phyloP scores from a whole-genome alignment of 2,329 filamentous ascomycete species.

The Aspergillus thermomutatus region DNA sequence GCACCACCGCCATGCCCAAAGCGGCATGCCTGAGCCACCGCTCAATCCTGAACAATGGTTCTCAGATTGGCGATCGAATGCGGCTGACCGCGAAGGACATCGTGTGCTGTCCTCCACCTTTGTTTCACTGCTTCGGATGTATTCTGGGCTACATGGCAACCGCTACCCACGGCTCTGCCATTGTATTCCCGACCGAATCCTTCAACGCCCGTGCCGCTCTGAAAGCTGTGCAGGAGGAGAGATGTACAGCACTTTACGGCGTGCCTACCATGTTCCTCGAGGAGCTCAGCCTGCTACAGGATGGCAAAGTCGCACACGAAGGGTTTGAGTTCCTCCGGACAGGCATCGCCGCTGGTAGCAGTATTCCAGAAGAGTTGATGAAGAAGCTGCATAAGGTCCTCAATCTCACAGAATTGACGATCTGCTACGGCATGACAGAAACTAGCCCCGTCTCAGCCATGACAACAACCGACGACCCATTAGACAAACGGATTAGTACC shows the following conservation, averaged over 20 bases:
- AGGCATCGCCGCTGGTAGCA: slow-evolving; percentile 86
- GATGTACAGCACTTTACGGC: slow-evolving; percentile 72
- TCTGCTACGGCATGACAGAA: slow-evolving; percentile 97
- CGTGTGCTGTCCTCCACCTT: slow-evolving; percentile 60
- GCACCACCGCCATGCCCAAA: slow-evolving; percentile 88
- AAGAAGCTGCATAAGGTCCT: slow-evolving; percentile 63
- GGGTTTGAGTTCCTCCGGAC: slow-evolving; percentile 69
- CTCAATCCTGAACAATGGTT: slow-evolving; percentile 89
- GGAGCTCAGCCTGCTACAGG: slow-evolving; percentile 72
- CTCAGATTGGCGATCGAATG: slow-evolving; percentile 82
- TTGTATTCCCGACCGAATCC: slow-evolving; percentile 81
- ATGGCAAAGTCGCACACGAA: slow-evolving; percentile 43
- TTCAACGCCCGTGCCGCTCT: slow-evolving; percentile 78
- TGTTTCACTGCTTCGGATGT: slow-evolving; percentile 75
- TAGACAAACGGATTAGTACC: slow-evolving; percentile 67
- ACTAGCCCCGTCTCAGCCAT: slow-evolving; percentile 70
- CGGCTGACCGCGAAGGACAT: slow-evolving; percentile 69
- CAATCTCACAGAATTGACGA: slow-evolving; percentile 78
- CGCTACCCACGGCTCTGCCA: slow-evolving; percentile 72
- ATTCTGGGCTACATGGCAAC: slow-evolving; percentile 96
- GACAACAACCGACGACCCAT: slow-evolving; percentile 74
- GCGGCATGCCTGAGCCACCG: slow-evolving; percentile 84
- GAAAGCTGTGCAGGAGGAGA: slow-evolving; percentile 59
- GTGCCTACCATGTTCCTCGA: slow-evolving; percentile 95
- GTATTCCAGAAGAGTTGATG: slow-evolving; percentile 76